phyloP scores from a whole-genome alignment of 2,329 filamentous ascomycete genomes.

The Paraphaeosphaeria sporulosa region DNA sequence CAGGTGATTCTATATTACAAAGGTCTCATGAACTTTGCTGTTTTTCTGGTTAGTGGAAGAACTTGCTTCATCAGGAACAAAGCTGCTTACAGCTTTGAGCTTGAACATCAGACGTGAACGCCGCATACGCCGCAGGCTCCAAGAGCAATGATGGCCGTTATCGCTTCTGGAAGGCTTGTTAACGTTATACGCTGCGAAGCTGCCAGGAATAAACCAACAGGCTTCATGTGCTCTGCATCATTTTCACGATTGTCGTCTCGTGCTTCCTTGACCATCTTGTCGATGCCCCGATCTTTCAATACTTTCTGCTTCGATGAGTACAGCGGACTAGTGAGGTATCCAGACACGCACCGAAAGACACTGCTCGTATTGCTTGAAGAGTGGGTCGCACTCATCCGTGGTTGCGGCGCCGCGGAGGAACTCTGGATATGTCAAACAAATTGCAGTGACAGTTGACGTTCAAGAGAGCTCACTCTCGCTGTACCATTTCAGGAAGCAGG shows the following conservation, averaged over 20 bases:
- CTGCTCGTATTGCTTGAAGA: slow-evolving; percentile 88
- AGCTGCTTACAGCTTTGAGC: not conserved
- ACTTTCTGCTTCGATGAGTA: slow-evolving; percentile 67
- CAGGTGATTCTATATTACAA: too few relatives aligned
- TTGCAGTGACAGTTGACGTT: not conserved
- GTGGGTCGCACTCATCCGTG: slow-evolving; percentile 81
- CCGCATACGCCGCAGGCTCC: not conserved
- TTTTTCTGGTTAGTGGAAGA: not conserved
- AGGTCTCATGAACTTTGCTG: not conserved
- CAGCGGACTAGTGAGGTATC: not conserved
- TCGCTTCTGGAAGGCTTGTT: slow-evolving; percentile 17
- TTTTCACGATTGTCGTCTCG: slow-evolving; percentile 89
- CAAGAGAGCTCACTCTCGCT: slow-evolving; percentile 79
- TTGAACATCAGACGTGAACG: not conserved
- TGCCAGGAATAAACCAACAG: slow-evolving; percentile 29
- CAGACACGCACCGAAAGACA: slow-evolving; percentile 75
- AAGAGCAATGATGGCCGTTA: slow-evolving; percentile 1
- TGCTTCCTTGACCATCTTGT: slow-evolving; percentile 90
- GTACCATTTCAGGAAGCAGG: slow-evolving; percentile 99
- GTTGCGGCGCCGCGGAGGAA: slow-evolving; percentile 86
- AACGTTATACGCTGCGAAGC: not conserved
- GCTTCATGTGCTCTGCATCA: slow-evolving; percentile 71
- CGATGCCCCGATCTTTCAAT: slow-evolving; percentile 87
- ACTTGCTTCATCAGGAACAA: not conserved
- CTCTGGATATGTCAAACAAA: slow-evolving; percentile 57